Conservation (phyloP, 139 green algal species). For the Chlorella sp. region DNA sequence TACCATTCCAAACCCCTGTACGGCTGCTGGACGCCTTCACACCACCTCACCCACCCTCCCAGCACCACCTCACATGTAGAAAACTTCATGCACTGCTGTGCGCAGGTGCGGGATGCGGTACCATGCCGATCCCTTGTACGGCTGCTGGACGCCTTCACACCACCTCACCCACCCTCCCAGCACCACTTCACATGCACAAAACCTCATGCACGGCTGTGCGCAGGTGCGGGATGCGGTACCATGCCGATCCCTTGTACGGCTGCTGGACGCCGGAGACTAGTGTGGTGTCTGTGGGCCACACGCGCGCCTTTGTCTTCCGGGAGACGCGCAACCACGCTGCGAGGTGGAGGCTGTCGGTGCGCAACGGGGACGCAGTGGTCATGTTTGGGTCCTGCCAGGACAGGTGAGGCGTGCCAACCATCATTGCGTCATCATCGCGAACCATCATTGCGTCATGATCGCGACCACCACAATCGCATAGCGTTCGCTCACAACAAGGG, state of each 20-base stretch:
- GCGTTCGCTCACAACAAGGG: neutral
- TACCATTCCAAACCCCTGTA: constrained; percentile 44
- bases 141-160: constrained; percentile 30
- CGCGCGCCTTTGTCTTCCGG: constrained; percentile 39
- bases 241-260: constrained; percentile 38
- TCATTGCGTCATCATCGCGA: neutral
- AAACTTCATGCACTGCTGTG: neutral
- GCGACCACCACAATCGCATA: neutral
- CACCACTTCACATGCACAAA: neutral
- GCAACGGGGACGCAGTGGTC: constrained; percentile 32
- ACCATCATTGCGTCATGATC: too few relatives aligned
- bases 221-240: constrained; percentile 47
- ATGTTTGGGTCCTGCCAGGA: constrained; percentile 32
- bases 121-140: constrained; percentile 41
- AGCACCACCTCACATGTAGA: neutral
- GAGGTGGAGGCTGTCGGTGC: constrained; percentile 20
- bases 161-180: too few relatives aligned
- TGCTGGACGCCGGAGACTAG: constrained; percentile 28
- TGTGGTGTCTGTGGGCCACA: constrained; percentile 36
- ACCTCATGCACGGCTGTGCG: neutral
- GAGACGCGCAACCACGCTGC: constrained; percentile 8
- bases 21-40: constrained; percentile 29
- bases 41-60: too few relatives aligned
- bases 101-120: constrained; percentile 46
- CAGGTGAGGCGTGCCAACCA: neutral